Base-by-base conservation (phyloP, 2,329 filamentous ascomycete species). In the Xylaria sp. region DNA sequence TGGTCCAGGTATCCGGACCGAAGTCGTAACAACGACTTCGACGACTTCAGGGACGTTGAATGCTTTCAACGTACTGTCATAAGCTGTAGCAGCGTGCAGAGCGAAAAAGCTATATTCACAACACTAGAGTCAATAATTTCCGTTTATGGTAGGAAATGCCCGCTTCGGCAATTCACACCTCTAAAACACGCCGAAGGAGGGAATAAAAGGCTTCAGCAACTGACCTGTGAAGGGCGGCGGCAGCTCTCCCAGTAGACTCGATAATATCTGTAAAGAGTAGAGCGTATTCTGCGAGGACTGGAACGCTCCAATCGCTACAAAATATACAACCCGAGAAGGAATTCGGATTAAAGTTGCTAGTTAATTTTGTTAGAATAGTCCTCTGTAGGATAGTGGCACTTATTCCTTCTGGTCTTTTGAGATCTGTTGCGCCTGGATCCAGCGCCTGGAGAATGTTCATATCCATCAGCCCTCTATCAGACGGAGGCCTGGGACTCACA, bases 261-360 rank as follows among this genome's bases (percentile, higher is more conserved):
- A 59, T 49, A 1, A 35, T 43, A 48, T 59, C 57, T 1, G 57
- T 48, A n/a, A 54, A 54, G 15, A 59, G 3, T n/a, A 59, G 13
- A 4, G n/a, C 31, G 47, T 33, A 41, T 9, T 37, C 41, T 48
- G 23, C 15, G 3, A 33, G 43, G 15, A 25, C 27, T 7, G 43
- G 10, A 29, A 54, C 23, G 15, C 49, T 54, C 6, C 19, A 48
- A 27, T 59, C 57, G 15, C 3, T 27, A 41, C 57, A 59, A 13
- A 54, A 49, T n/a, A 54, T 13, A 11, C 57, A 59, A 3, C 57
- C 49, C 4, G 41, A 29, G 17, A 48, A 43, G 3, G 49, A 43
- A 6, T 19, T 49, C 1, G 57, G 57, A 7, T 25, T 17, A 2
- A 59, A 40, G 3, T 13, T 19, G 10, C 35, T 54, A 9, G 57